Percentiles rank a stretch among this genome's conserved stretches.
phyloP scores from a whole-genome alignment of 2,329 filamentous ascomycete genomes.

The Fusarium xyrophilum region DNA sequence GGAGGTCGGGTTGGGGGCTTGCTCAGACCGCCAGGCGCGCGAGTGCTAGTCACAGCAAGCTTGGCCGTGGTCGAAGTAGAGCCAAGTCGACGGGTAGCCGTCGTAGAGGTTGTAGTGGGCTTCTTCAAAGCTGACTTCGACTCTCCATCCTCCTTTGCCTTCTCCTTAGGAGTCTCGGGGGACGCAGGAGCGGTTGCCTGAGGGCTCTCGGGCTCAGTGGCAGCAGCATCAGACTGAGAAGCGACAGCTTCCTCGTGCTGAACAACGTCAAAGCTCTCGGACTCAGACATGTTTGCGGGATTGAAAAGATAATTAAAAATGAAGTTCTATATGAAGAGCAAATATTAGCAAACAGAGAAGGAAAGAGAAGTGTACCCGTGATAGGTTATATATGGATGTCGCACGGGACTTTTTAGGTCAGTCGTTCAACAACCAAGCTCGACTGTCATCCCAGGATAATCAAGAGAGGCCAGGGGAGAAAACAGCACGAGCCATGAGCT shows the following conservation, averaged over 20 bases:
- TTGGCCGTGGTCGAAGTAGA: conserved; percentile 37
- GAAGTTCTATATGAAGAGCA: conserved; percentile 6
- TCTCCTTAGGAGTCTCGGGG: conserved; percentile 47
- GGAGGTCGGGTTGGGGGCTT: conserved; percentile 59
- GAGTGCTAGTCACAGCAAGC: conserved; percentile 44
- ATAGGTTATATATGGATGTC: conserved; percentile 7
- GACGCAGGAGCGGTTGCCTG: conserved; percentile 43
- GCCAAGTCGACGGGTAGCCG: conserved; percentile 32
- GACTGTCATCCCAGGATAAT: conserved; percentile 6
- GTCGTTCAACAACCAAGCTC: conserved; percentile 17
- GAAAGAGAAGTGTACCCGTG: background rate
- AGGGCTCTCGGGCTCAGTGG: conserved; percentile 39
- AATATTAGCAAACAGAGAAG: conserved; percentile 4
- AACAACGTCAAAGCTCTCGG: conserved; percentile 54
- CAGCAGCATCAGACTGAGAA: conserved; percentile 42
- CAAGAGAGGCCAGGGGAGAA: conserved; percentile 6
- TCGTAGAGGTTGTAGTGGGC: conserved; percentile 43
- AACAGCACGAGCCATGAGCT: conserved; percentile 4
- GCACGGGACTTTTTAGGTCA: conserved; percentile 5
- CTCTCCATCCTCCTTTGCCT: conserved; percentile 42
- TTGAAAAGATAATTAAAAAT: conserved; percentile 26
- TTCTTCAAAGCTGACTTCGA: conserved; percentile 48
- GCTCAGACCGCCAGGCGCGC: conserved; percentile 51
- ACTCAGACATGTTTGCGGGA: conserved; percentile 53
- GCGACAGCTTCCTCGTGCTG: conserved; percentile 52